Percentiles rank a stretch among this genome's conserved stretches.
phyloP scores from a whole-genome alignment of 495 filamentous ascomycete species.

The Penicillium mononematosum region DNA sequence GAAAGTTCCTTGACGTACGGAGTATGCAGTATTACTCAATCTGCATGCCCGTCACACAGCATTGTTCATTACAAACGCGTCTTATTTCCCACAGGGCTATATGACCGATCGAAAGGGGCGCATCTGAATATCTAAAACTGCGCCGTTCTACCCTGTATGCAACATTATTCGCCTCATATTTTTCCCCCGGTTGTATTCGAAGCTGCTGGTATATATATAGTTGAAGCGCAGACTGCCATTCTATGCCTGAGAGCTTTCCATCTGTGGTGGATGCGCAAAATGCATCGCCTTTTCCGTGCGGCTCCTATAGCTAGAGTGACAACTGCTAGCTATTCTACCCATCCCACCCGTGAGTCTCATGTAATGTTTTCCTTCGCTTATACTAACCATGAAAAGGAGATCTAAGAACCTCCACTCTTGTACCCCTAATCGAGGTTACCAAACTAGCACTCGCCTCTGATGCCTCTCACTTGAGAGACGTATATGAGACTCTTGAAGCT shows the following conservation, averaged over 20 bases:
- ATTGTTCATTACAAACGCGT: not conserved
- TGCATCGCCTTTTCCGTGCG: not conserved
- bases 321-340: not conserved
- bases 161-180: not conserved
- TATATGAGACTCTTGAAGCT: not conserved
- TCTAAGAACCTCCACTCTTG: not conserved
- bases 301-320: not conserved
- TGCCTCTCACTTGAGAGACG: not conserved
- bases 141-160: not conserved
- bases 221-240: not conserved
- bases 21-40: not conserved
- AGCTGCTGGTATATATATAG: not conserved
- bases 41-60: not conserved
- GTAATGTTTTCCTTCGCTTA: fast-evolving
- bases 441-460: not conserved
- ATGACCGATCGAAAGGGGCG: not conserved
- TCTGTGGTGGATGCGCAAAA: not conserved
- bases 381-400: not conserved
- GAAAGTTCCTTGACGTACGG: too few species aligned
- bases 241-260: not conserved
- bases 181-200: not conserved
- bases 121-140: not conserved
- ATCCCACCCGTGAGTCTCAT: not conserved
- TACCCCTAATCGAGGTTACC: not conserved
- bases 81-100: not conserved